Conservation (phyloP, 148 eudicot genomes). For the Vaccinium vitisidaea region DNA sequence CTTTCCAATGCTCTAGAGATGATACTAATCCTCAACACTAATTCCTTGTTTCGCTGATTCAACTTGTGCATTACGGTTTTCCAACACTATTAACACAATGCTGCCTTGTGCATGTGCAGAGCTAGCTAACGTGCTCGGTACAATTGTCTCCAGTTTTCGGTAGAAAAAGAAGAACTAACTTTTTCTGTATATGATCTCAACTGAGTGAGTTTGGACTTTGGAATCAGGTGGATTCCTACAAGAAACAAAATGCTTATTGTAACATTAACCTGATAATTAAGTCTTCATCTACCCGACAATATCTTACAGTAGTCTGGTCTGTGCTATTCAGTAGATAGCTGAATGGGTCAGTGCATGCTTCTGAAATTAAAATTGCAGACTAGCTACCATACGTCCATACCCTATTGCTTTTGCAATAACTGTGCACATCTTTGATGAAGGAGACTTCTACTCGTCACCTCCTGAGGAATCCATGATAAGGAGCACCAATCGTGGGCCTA, state of each 20-base stretch:
- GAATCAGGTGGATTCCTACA: background rate
- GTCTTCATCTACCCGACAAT: background rate
- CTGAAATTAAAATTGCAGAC: background rate
- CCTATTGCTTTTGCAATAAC: background rate
- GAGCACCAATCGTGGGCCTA: slow-evolving; percentile 19
- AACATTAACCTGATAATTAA: background rate
- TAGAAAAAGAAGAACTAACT: background rate
- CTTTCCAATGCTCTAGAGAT: background rate
- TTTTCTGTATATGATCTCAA: background rate
- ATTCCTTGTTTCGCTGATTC: background rate
- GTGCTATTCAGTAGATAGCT: background rate
- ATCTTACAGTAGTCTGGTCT: background rate
- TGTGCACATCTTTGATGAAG: background rate
- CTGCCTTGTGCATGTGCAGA: background rate
- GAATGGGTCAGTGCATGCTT: background rate
- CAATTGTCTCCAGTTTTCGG: background rate
- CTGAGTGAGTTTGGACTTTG: background rate
- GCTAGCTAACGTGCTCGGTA: background rate
- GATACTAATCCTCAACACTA: background rate
- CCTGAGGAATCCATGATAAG: slow-evolving; percentile 23
- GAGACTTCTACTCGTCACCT: slow-evolving; percentile 18
- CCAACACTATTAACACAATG: background rate
- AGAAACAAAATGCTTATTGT: background rate
- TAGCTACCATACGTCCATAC: background rate
- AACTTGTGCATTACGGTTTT: background rate